Conservation (phyloP, 2,329 filamentous ascomycete genomes). For the Aspergillus alliaceus region DNA sequence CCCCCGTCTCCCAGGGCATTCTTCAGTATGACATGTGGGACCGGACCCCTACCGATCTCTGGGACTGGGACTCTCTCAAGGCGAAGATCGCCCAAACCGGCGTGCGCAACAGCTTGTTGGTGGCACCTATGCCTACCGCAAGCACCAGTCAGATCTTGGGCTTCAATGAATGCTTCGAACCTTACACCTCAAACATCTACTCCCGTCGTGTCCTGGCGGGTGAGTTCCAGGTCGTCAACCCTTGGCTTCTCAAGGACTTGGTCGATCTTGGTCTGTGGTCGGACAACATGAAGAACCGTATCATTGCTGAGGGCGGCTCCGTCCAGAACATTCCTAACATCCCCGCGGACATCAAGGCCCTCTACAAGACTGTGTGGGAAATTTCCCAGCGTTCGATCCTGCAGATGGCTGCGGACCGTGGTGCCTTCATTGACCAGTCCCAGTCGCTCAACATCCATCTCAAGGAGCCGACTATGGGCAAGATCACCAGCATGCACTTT, state of each 20-base stretch:
- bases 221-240: conserved; percentile 99
- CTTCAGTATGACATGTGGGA: conserved; percentile 99
- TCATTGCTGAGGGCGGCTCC: conserved; percentile 94
- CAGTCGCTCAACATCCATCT: conserved; percentile 99
- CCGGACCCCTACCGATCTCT: conserved; percentile 87
- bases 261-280: conserved; percentile 98
- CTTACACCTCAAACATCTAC: conserved; percentile 99
- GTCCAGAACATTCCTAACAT: conserved; percentile 98
- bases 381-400: conserved; percentile 94
- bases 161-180: conserved; percentile 99
- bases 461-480: conserved; percentile 99
- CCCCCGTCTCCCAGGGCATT: conserved; percentile 89
- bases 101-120: conserved; percentile 89
- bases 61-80: conserved; percentile 92
- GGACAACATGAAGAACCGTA: conserved; percentile 99
- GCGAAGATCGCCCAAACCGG: conserved; percentile 89
- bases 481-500: conserved; percentile 99
- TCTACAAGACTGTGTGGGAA: conserved; percentile 99
- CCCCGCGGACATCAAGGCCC: conserved; percentile 87
- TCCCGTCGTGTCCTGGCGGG: conserved; percentile 95
- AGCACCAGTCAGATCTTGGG: conserved; percentile 97
- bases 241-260: conserved; percentile 96
- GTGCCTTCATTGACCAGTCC: conserved; percentile 98
- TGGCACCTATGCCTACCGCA: conserved; percentile 97
- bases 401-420: conserved; percentile 97